Base-by-base conservation (phyloP, 495 filamentous ascomycete genomes). In the Penicillium verhagenii region DNA sequence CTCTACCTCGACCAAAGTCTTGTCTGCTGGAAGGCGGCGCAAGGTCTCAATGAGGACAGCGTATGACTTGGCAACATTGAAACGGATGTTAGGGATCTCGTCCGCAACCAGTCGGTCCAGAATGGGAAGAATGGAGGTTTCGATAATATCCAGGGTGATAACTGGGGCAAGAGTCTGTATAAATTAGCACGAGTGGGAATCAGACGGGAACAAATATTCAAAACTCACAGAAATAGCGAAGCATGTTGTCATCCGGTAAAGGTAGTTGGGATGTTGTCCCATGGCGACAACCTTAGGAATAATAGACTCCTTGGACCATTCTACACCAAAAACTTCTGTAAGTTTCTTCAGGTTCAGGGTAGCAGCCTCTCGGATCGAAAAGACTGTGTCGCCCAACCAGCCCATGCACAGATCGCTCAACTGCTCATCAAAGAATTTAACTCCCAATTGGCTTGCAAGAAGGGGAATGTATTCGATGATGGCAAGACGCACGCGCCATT, bases 381-480 rank as follows among this genome's bases (percentile, higher is more conserved):
- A 98, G 57, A 98, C 94, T 1, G 94, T 97, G 64, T 98, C 94
- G 23, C 95, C 95, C n/a, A 98, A 82, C 94, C 94, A 98, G 54
- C 89, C 88, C 94, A 98, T 98, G 79, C 94, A 98, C 19, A 98
- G 84, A 50, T 85, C 86, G 61, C 89, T 91, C 38, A 98, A 82
- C 73, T 97, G 94, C 70, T 98, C 92, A 67, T 98, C 92, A 72
- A 98, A 98, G 80, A 98, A 98, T 65, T 94, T 86, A 50, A 97
- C 94, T 38, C 94, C 94, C 14, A 98, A 81, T 67, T 98, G 94
- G 62, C 90, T 92, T 42, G 95, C 95, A 35, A 98, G 87, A 42
- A 98, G 82, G 21, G 94, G 94, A 65, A 98, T 97, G 74, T 98
- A 97, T 81, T 97, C 92, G 67, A 98, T 98, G 64, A 98, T 98